These are phyloP conservation scores for Bruguiera hainesii DNA, from an alignment of 441 rosid species.

Conservation along the genomic window DNA sequence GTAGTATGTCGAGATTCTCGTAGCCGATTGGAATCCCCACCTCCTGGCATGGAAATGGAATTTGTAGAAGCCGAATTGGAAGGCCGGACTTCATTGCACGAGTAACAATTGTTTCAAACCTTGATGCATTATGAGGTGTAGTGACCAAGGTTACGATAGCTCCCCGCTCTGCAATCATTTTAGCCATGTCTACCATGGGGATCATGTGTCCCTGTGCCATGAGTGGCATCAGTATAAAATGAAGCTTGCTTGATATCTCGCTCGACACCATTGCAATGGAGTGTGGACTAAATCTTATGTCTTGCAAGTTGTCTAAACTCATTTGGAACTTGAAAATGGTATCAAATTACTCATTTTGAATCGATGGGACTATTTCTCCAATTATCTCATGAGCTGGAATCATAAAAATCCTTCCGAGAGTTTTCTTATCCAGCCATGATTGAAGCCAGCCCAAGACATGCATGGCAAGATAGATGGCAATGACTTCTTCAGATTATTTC, in stretches of 20 bases:
- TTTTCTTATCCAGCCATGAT: too few relatives aligned
- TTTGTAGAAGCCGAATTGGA: constrained; percentile 11
- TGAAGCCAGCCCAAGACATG: too few relatives aligned
- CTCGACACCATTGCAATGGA: constrained; percentile 22
- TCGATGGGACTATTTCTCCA: too few relatives aligned
- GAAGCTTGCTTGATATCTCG: constrained; percentile 19
- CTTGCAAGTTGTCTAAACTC: too few relatives aligned
- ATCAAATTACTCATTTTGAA: too few relatives aligned
- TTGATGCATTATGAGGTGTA: constrained; percentile 38
- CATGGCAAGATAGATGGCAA: too few relatives aligned
- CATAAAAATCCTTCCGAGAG: too few relatives aligned
- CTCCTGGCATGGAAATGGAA: constrained; percentile 27
- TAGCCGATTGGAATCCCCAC: constrained; percentile 27
- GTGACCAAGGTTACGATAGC: constrained; percentile 32
- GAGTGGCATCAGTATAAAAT: constrained; percentile 41
- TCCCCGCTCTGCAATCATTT: constrained; percentile 33
- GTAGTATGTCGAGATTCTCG: constrained; percentile 31
- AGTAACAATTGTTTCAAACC: constrained; percentile 20
- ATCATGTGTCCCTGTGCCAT: constrained; percentile 45
- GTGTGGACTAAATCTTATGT: too few relatives aligned
- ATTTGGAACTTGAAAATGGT: too few relatives aligned
- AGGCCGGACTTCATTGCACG: constrained; percentile 24
- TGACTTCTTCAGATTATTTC: too few relatives aligned
- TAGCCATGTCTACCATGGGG: constrained; percentile 40
- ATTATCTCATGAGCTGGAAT: too few relatives aligned